These are phyloP conservation scores for Sisymbrium irio DNA, from an alignment of 345 rosid species.

Conservation along the genomic window DNA sequence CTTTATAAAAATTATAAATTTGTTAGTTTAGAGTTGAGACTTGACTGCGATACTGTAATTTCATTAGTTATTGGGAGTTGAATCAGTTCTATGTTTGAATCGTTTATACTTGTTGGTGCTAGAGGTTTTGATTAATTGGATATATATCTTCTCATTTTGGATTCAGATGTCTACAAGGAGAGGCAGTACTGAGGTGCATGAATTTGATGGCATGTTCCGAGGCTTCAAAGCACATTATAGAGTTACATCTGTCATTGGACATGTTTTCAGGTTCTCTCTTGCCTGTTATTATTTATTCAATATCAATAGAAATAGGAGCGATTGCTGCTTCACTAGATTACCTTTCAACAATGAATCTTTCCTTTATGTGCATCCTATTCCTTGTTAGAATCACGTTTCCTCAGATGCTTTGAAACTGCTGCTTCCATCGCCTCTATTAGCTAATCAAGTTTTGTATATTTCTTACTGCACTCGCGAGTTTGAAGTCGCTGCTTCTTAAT, in stretches of 20 bases:
- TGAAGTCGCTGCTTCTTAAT: background rate
- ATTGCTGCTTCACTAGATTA: background rate
- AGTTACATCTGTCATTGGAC: conserved; percentile 92
- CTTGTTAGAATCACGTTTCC: background rate
- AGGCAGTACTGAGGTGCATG: conserved; percentile 87
- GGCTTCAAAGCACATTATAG: conserved; percentile 53
- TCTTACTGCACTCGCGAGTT: too few relatives aligned
- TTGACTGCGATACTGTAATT: background rate
- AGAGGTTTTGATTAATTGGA: background rate
- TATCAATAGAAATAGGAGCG: background rate
- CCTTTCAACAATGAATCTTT: background rate
- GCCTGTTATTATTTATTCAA: background rate
- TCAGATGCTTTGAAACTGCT: background rate
- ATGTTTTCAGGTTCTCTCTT: conserved; percentile 79
- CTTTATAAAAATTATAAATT: too few relatives aligned
- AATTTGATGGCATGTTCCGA: conserved; percentile 66
- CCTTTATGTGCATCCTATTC: background rate
- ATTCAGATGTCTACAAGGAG: conserved; percentile 73
- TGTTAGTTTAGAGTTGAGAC: too few relatives aligned
- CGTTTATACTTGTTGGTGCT: background rate
- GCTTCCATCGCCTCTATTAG: too few relatives aligned
- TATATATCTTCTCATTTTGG: background rate
- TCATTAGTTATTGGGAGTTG: background rate
- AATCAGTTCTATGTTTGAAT: background rate
- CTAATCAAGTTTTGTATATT: too few relatives aligned